phyloP scores from a whole-genome alignment of 257 asterid genomes.

The Rubia yunnanensis region DNA sequence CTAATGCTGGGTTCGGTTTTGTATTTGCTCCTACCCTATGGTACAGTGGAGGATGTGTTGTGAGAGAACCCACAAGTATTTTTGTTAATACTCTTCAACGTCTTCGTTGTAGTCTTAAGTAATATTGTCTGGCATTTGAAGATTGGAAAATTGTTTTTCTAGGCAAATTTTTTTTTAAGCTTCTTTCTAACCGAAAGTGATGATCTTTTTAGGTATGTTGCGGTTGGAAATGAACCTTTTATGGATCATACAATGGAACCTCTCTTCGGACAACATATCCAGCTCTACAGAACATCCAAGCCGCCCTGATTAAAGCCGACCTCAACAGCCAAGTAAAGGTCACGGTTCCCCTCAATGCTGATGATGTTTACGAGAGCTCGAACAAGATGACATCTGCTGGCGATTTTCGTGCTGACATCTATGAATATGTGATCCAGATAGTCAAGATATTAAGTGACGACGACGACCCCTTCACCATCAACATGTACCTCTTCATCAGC shows the following conservation, averaged over 20 bases:
- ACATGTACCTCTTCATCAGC: slow-evolving; percentile 86
- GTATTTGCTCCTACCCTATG: neutral
- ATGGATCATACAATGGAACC: slow-evolving; percentile 45
- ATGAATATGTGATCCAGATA: slow-evolving; percentile 38
- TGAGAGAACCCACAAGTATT: neutral
- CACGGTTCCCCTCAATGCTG: slow-evolving; percentile 81
- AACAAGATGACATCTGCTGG: slow-evolving; percentile 57
- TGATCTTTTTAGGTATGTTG: slow-evolving; percentile 33
- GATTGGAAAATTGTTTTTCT: neutral
- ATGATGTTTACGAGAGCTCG: slow-evolving; percentile 52
- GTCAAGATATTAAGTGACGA: slow-evolving; percentile 51
- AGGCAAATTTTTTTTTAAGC: neutral
- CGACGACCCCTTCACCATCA: slow-evolving; percentile 63
- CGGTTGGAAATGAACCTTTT: slow-evolving; percentile 84
- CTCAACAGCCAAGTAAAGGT: slow-evolving; percentile 69
- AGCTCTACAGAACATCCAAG: slow-evolving; percentile 67
- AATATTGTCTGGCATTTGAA: neutral
- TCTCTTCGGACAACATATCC: slow-evolving; percentile 55
- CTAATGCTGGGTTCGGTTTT: neutral
- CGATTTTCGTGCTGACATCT: slow-evolving; percentile 60
- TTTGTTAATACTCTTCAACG: neutral
- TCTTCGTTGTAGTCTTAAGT: neutral
- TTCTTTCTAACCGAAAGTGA: neutral
- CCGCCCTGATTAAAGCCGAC: slow-evolving; percentile 75
- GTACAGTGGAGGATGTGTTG: too few species aligned